Base-by-base conservation (phyloP, 2,329 filamentous ascomycete species). In the Fusarium neocosmosporiellum region DNA sequence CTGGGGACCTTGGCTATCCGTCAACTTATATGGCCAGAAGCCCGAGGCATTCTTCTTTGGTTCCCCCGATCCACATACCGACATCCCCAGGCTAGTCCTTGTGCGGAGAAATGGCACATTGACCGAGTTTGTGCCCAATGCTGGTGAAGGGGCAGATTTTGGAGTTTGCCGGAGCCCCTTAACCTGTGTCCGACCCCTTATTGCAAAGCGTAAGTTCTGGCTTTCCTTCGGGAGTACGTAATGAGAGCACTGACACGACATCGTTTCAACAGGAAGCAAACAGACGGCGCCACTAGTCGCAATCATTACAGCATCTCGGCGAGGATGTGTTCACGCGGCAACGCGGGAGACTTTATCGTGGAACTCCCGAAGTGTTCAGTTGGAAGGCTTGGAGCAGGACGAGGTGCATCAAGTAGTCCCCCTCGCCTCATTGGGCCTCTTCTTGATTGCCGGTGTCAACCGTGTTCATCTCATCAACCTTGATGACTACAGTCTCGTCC, bases 41-140 rank as follows among this genome's bases (percentile, higher is more conserved):
- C 88, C 90, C 0, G 86, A 89, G 43, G 86, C 90, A 1, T 90
- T 94, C 76, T 90, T 91, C 66, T 94, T 95, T 73, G 85, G 85
- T 0, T 81, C 84, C 7, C 80, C 81, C 29, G 80, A 71, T n/a
- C 48, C 81, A 27, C 76, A 76, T 24, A 76, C 78, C 18, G 65
- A 78, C 2, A 78, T 84, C 1, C 85, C 86, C 2, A 83, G 85
- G 13, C 80, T 94, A 1, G 78, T 94, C 10, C 78, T 94, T 9
- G 86, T 94, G 7, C 89, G 89, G 37, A 86, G 88, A 18, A 90
- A 92, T 61, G 93, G 93, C 1, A 84, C 86, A 4, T 83, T 94
- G 77, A 86, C 86, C 0, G 90, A 93, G 75, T 80, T 92, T 13
- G 84, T 85, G 57, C 81, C 88, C 18, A 86, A 85, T 18, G 82